Evolutionary conservation across 176 grass and related monocot genomes (phyloP), one percentile per base, ranked within the genome.

Genomic region (Avena eriantha): DNA sequence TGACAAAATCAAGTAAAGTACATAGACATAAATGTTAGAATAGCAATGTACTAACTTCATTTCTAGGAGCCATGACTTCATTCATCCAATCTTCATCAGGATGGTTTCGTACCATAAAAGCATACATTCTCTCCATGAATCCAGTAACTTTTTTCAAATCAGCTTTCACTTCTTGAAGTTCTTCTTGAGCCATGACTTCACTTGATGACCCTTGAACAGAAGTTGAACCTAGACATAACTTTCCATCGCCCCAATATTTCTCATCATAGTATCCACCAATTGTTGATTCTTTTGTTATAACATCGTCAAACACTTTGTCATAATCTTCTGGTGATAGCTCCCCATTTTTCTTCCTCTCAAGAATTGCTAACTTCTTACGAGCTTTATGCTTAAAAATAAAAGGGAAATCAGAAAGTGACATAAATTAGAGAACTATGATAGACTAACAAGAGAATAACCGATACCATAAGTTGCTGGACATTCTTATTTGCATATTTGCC

Each of bases 271-370:
- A 69, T 39, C 34, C 34, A 39, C 66, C 34, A 21, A 69, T 34
- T 21, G 33, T 39, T 17, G 17, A 21, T 3, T 69, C 34, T 69
- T 69, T 69, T 19, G 66, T 17, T 10, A 69, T 69, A 39, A 69
- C 66, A 39, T 39, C 66, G 19, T 69, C 34, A 21, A 69, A 69
- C 33, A 69, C 66, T 39, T 69, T 69, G 31, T 69, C 66, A 69
- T 35, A 36, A 69, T 69, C 66, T 69, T 33, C 31, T 69, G 33
- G 7, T 39, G 66, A 69, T 0, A 69, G 31, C 29, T 69, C 4
- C 26, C 66, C 66, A 3, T 36, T 69, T 69, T 69, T 69, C 34
- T 39, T 69, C 31, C 0, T 69, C 17, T 69, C 3, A 69, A 69
- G 34, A 39, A 7, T 19, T 69, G 33, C 34, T 69, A 69, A 69